Evolutionary conservation across 73 alveolate genomes (phyloP).

Genomic region (Tetrahymena thermophila): DNA sequence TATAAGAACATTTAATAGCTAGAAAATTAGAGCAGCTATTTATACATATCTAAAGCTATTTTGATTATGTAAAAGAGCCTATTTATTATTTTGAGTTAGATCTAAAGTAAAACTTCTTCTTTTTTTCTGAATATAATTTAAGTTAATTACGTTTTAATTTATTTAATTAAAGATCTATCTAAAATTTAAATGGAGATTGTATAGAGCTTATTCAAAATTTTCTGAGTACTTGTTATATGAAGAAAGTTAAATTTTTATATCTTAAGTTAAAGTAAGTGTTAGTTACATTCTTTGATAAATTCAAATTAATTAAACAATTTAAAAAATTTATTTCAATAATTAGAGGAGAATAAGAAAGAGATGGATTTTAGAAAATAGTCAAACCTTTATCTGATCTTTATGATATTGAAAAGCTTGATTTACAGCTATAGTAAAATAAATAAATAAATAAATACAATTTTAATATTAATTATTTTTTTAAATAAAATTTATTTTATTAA

Average conservation of each 20-base stretch:
- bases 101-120: background rate
- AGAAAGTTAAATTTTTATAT: too few relatives aligned
- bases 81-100: background rate
- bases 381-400: too few relatives aligned
- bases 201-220: background rate
- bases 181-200: background rate
- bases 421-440: background rate
- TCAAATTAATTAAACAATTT: too few relatives aligned
- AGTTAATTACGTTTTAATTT: too few relatives aligned
- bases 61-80: background rate
- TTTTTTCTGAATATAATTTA: too few relatives aligned
- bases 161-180: background rate
- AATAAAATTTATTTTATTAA: too few relatives aligned
- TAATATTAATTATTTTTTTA: too few relatives aligned
- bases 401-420: background rate
- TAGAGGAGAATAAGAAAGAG: background rate
- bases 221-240: too few relatives aligned
- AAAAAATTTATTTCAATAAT: too few relatives aligned
- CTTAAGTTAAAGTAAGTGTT: background rate
- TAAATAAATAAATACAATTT: too few relatives aligned
- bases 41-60: background rate
- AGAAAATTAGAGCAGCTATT: background rate
- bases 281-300: background rate
- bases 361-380: background rate
- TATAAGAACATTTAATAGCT: background rate